Percentiles rank a stretch among this genome's conserved stretches.
These are phyloP conservation scores for Pythium sp. DNA, from an alignment of 352 stramenopile genomes.

Conservation along the genomic window DNA sequence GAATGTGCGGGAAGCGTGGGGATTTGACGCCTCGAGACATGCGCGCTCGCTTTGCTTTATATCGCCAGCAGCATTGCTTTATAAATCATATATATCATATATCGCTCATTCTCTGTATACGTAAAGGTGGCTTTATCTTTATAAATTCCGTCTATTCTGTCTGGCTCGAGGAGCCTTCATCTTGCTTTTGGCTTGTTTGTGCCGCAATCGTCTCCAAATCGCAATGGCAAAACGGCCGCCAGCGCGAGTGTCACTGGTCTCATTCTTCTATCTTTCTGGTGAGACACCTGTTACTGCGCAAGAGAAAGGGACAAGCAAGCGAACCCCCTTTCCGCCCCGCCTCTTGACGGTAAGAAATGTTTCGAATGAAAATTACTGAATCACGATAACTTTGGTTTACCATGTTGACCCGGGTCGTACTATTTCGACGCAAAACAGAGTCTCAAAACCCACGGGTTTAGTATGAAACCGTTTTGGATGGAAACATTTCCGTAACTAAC, in stretches of 20 bases:
- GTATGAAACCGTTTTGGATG: neutral
- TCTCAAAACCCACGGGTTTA: neutral
- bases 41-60: no score
- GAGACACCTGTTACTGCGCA: conserved; percentile 4
- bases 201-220: neutral
- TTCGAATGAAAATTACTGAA: neutral
- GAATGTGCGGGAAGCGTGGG: no score
- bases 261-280: conserved; percentile 4
- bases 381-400: neutral
- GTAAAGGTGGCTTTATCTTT: no score
- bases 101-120: no score
- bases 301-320: conserved; percentile 2
- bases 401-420: neutral
- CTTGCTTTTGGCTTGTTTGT: no score
- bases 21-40: no score
- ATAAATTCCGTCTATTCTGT: no score
- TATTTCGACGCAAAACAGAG: neutral
- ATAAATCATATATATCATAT: no score
- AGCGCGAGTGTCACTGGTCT: conserved; percentile 5
- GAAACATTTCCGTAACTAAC: neutral
- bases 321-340: neutral
- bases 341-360: neutral
- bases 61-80: no score
- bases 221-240: neutral
- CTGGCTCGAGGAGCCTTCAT: neutral